phyloP scores from a whole-genome alignment of 306 rosid species.

The Lotus japonicus region DNA sequence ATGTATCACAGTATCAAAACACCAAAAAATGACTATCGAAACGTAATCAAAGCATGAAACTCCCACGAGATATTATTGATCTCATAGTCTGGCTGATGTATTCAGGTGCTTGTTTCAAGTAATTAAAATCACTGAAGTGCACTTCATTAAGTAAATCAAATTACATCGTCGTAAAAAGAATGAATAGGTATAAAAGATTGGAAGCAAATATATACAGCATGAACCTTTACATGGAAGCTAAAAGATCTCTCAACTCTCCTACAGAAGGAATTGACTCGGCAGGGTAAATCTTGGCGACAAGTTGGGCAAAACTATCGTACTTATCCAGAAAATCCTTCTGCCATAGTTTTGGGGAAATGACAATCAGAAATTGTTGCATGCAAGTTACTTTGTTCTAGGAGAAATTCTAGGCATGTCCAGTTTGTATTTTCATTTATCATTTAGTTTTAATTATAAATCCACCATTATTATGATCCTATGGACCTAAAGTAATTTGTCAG shows the following conservation, averaged over 20 bases:
- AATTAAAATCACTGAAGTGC: background rate
- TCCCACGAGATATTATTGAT: too few relatives aligned
- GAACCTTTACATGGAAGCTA: conserved; percentile 58
- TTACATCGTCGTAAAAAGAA: conserved; percentile 8
- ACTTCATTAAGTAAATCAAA: conserved; percentile 13
- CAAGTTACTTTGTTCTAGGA: too few relatives aligned
- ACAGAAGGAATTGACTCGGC: conserved; percentile 55
- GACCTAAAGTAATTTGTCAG: too few relatives aligned
- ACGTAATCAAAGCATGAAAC: too few relatives aligned
- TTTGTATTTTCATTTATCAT: too few relatives aligned
- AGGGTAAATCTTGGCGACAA: conserved; percentile 80
- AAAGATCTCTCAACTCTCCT: conserved; percentile 58
- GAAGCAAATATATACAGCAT: background rate
- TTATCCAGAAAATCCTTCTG: conserved; percentile 96
- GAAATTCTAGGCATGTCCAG: too few relatives aligned
- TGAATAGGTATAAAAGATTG: background rate
- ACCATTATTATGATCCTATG: too few relatives aligned
- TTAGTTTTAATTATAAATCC: too few relatives aligned
- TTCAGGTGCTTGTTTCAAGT: too few relatives aligned
- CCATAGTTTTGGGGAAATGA: conserved; percentile 14
- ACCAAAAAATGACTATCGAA: too few relatives aligned
- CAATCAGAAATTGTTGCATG: conserved; percentile 11
- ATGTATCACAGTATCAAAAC: too few relatives aligned
- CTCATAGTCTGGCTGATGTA: too few relatives aligned
- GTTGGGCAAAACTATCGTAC: conserved; percentile 79